phyloP scores from a whole-genome alignment of 345 rosid genomes.

The Pistacia vera region DNA sequence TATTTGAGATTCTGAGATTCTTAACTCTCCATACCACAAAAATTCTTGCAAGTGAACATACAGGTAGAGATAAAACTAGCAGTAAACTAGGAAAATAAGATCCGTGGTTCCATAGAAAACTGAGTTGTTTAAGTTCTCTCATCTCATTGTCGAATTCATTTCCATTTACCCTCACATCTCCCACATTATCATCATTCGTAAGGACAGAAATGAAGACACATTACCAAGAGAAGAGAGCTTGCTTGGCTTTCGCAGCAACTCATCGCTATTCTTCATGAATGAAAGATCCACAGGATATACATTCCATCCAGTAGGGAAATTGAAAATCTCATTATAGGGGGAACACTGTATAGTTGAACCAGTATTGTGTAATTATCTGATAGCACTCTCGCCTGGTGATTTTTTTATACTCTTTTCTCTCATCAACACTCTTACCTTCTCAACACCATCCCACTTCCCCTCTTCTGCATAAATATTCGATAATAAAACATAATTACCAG shows the following conservation, averaged over 20 bases:
- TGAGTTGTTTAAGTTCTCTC: neutral
- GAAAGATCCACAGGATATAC: neutral
- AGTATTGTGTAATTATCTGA: conserved; percentile 13
- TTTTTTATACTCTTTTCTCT: conserved; percentile 49
- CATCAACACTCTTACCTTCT: conserved; percentile 54
- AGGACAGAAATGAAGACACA: neutral
- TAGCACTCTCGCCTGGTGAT: conserved; percentile 42
- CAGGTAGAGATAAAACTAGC: neutral
- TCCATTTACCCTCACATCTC: too few relatives aligned
- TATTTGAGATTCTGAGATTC: neutral
- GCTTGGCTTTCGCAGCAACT: neutral
- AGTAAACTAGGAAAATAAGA: neutral
- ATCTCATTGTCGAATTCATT: neutral
- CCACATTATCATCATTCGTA: too few relatives aligned
- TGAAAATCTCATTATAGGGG: neutral
- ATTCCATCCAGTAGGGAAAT: neutral
- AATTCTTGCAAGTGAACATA: neutral
- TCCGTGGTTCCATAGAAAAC: neutral
- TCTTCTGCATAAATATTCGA: conserved; percentile 72
- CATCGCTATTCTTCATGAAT: neutral
- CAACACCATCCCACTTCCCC: conserved; percentile 74
- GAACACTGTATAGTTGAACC: neutral
- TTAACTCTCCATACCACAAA: neutral
- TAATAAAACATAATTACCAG: conserved; percentile 68
- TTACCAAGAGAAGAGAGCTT: neutral